Conservation (phyloP, 208 protist species). For the Acanthamoeba divionensis region DNA sequence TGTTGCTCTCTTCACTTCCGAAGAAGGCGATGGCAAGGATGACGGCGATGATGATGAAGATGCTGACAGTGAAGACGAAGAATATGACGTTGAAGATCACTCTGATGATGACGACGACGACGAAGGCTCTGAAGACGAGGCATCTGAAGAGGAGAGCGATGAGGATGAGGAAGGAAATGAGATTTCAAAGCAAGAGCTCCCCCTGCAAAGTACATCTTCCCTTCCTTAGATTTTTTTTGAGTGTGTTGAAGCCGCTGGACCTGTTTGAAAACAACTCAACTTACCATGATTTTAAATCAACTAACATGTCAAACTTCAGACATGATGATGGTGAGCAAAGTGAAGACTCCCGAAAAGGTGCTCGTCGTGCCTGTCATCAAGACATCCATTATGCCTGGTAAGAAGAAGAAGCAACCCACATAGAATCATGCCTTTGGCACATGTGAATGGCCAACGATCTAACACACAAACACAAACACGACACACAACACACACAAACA, state of each 20-base stretch:
- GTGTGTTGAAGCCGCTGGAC: not conserved
- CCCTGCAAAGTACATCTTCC: not conserved
- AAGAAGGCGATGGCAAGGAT: not conserved
- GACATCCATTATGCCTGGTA: constrained; percentile 22
- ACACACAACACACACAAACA: too few species aligned
- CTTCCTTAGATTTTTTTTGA: not conserved
- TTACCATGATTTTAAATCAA: not conserved
- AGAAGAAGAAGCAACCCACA: too few species aligned
- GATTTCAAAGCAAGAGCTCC: not conserved
- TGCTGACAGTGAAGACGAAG: not conserved
- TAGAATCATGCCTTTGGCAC: too few species aligned
- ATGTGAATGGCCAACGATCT: too few species aligned
- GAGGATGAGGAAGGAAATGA: not conserved
- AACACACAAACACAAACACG: too few species aligned
- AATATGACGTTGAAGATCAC: not conserved
- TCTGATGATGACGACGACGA: not conserved
- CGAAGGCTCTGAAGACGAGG: not conserved
- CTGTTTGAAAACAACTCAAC: not conserved
- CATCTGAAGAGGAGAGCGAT: not conserved
- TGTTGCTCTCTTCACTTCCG: too few species aligned
- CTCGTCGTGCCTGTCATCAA: constrained; percentile 30
- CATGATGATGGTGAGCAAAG: not conserved
- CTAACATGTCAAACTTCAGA: not conserved
- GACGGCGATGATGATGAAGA: not conserved
- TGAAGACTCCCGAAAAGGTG: not conserved